Conservation (phyloP, 768 basidiomycete genomes). For the Russula ochroleuca region DNA sequence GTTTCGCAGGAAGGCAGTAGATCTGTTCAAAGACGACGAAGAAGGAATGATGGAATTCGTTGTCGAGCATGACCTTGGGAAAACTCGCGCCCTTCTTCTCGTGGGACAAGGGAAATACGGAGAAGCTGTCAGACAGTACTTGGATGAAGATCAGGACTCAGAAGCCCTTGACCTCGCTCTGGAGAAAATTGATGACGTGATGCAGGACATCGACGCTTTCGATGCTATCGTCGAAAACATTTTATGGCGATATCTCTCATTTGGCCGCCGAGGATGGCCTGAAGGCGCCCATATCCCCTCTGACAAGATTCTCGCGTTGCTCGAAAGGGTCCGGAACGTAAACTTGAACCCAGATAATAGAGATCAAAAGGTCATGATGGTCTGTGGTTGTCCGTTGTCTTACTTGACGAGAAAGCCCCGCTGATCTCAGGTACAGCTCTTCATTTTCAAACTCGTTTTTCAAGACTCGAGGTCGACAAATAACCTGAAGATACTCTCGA, state of each 20-base stretch:
- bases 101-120: slow-evolving; percentile 39
- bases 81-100: slow-evolving; percentile 45
- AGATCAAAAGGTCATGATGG: slow-evolving; percentile 12
- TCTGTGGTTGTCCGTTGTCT: background rate
- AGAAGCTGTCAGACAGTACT: slow-evolving; percentile 52
- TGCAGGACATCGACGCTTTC: slow-evolving; percentile 31
- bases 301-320: background rate
- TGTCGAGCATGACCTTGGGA: slow-evolving; percentile 50
- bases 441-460: slow-evolving; percentile 9
- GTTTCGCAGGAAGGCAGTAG: slow-evolving; percentile 41
- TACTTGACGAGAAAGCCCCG: background rate
- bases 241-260: slow-evolving; percentile 35
- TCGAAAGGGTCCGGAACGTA: background rate
- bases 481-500: background rate
- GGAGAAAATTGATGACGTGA: slow-evolving; percentile 30
- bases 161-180: slow-evolving; percentile 49
- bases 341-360: background rate
- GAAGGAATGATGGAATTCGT: slow-evolving; percentile 56
- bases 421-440: slow-evolving; percentile 6
- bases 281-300: background rate
- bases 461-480: background rate
- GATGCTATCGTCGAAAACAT: slow-evolving; percentile 36
- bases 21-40: slow-evolving; percentile 49
- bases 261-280: slow-evolving; percentile 16
- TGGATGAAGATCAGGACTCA: slow-evolving; percentile 43